Evolutionary conservation across 2,329 filamentous ascomycete species (phyloP).

Genomic region (Ascochyta fabae): DNA sequence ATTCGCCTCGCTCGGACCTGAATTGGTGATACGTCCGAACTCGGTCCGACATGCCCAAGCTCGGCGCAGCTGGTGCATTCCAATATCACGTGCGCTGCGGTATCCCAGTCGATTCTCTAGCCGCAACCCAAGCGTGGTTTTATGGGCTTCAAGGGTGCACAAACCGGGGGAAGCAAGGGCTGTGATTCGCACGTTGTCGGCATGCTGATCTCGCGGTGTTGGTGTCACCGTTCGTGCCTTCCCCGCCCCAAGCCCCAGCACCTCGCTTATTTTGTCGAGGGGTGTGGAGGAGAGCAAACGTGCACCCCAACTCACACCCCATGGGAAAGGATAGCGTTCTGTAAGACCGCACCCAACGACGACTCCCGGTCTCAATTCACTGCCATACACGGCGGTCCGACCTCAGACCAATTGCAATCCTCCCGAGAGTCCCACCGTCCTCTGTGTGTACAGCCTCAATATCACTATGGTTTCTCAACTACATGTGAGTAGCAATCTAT

Average conservation of each 20-base stretch:
- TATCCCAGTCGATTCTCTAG: slow-evolving; percentile 4
- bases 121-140: neutral
- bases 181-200: slow-evolving; percentile 31
- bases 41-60: slow-evolving; percentile 23
- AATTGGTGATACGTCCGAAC: slow-evolving; percentile 13
- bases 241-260: slow-evolving; percentile 18
- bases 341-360: slow-evolving; percentile 7
- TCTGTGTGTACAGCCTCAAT: slow-evolving; percentile 10
- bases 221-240: slow-evolving; percentile 13
- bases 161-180: slow-evolving; percentile 3
- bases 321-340: slow-evolving; percentile 13
- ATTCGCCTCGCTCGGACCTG: neutral
- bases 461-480: slow-evolving; percentile 16
- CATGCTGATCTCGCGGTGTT: slow-evolving; percentile 15
- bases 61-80: neutral
- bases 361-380: neutral
- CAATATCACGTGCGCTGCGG: slow-evolving; percentile 4
- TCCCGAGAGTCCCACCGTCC: slow-evolving; percentile 18
- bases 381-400: slow-evolving; percentile 23
- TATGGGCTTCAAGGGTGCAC: slow-evolving; percentile 1
- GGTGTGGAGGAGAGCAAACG: slow-evolving; percentile 6
- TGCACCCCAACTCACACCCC: slow-evolving; percentile 19
- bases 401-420: slow-evolving; percentile 16
- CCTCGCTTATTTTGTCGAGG: slow-evolving; percentile 18
- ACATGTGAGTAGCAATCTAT: slow-evolving; percentile 14